Conservation (phyloP, 768 basidiomycete genomes). For the Auriscalpium orientale region DNA sequence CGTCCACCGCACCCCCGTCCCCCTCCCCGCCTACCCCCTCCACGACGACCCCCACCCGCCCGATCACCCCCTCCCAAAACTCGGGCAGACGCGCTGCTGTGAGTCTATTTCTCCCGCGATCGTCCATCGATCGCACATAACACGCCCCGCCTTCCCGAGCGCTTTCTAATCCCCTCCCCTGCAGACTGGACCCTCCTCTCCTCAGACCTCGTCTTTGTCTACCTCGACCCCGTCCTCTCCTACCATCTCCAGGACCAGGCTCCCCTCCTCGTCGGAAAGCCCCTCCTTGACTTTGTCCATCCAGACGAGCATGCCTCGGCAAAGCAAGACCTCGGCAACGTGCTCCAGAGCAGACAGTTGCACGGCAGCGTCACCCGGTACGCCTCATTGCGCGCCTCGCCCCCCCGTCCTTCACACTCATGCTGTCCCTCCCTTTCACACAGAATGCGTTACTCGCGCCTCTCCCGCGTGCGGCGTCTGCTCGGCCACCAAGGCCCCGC, state of each 20-base stretch:
- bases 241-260: slow-evolving; percentile 68
- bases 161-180: slow-evolving; percentile 14
- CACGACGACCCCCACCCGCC: slow-evolving; percentile 20
- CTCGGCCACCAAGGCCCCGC: slow-evolving; percentile 60
- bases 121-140: slow-evolving; percentile 34
- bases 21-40: slow-evolving; percentile 29
- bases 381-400: slow-evolving; percentile 14
- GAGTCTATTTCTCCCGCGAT: slow-evolving; percentile 31
- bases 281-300: slow-evolving; percentile 72
- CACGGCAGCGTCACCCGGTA: slow-evolving; percentile 81
- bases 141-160: slow-evolving; percentile 20
- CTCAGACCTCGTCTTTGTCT: slow-evolving; percentile 70
- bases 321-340: slow-evolving; percentile 62
- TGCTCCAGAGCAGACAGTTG: slow-evolving; percentile 65
- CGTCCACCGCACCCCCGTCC: slow-evolving; percentile 16
- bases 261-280: slow-evolving; percentile 57
- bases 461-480: slow-evolving; percentile 61
- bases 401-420: slow-evolving; percentile 14
- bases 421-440: slow-evolving; percentile 9
- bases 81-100: slow-evolving; percentile 76
- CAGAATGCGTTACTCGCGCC: slow-evolving; percentile 75
- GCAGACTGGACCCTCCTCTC: slow-evolving; percentile 79
- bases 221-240: slow-evolving; percentile 75
- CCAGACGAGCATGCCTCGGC: slow-evolving; percentile 78
- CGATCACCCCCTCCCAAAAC: slow-evolving; percentile 27